Evolutionary conservation across 2,329 filamentous ascomycete genomes (phyloP).

Genomic region (Aurifilum marmelostoma): DNA sequence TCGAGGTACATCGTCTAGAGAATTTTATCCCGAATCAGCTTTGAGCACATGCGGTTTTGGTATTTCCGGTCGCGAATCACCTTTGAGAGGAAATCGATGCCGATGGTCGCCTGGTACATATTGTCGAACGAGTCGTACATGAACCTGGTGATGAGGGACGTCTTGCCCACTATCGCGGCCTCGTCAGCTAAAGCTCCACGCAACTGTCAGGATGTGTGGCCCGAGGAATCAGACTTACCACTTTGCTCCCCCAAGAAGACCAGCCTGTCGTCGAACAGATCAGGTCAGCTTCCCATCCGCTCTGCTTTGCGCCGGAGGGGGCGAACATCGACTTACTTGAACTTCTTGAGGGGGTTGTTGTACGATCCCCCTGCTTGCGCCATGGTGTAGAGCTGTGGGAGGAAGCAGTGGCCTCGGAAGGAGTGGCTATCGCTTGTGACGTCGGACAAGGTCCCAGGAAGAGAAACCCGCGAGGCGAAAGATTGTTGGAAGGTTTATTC

Average conservation of each 20-base stretch:
- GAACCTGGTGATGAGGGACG: constrained; percentile 96
- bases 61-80: constrained; percentile 47
- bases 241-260: constrained; percentile 99
- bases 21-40: constrained; percentile 7
- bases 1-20: constrained; percentile 96
- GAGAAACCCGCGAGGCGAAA: constrained; percentile 1
- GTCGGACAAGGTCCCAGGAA: constrained; percentile 5
- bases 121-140: constrained; percentile 99
- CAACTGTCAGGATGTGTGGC: constrained; percentile 3
- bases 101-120: constrained; percentile 99
- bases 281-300: constrained; percentile 24
- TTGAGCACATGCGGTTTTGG: neutral
- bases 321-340: constrained; percentile 70
- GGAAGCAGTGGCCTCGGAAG: constrained; percentile 27
- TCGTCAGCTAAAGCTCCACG: constrained; percentile 3
- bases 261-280: constrained; percentile 59
- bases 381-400: constrained; percentile 60
- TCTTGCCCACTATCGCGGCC: constrained; percentile 82
- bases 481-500: neutral
- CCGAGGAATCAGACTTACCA: constrained; percentile 62
- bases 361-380: constrained; percentile 83
- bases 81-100: constrained; percentile 99
- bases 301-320: neutral
- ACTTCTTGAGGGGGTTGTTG: constrained; percentile 99
- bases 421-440: constrained; percentile 1